Conservation (phyloP, 768 basidiomycete genomes). For the Piloderma croceum region DNA sequence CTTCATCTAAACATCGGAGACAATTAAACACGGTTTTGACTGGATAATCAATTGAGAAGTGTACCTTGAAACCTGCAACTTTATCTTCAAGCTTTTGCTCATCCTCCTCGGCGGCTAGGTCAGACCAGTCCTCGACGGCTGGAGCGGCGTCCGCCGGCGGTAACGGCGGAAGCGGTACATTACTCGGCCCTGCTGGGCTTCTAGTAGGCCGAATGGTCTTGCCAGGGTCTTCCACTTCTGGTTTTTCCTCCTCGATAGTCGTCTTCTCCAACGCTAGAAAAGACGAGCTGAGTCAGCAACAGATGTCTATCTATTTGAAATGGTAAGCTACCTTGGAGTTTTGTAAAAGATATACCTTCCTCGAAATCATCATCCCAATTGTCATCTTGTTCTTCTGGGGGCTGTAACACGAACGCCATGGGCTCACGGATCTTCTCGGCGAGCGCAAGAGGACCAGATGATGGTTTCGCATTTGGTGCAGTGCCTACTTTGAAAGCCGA, state of each 20-base stretch:
- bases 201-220: conserved; percentile 73
- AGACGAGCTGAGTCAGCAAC: conserved; percentile 5
- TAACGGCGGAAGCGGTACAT: conserved; percentile 52
- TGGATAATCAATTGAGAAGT: conserved; percentile 7
- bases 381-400: conserved; percentile 83
- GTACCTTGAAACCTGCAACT: conserved; percentile 78
- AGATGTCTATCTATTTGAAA: not conserved
- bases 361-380: conserved; percentile 99
- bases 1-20: conserved; percentile 46
- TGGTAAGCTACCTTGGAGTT: conserved; percentile 64
- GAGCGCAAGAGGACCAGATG: conserved; percentile 23
- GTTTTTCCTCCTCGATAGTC: conserved; percentile 49
- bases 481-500: too few species aligned
- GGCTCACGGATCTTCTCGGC: conserved; percentile 45
- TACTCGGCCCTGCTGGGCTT: conserved; percentile 53
- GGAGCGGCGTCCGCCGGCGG: conserved; percentile 59
- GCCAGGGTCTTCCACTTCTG: conserved; percentile 63
- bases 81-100: conserved; percentile 72
- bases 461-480: conserved; percentile 18
- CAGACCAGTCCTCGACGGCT: conserved; percentile 89
- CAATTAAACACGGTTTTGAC: not conserved
- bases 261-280: conserved; percentile 57
- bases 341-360: conserved; percentile 83
- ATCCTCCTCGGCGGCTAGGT: conserved; percentile 76
- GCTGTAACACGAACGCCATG: conserved; percentile 57